Percentiles rank a stretch among this genome's conserved stretches.
These are phyloP conservation scores for Phytophthora idaei DNA, from an alignment of 352 stramenopile species.

Conservation along the genomic window DNA sequence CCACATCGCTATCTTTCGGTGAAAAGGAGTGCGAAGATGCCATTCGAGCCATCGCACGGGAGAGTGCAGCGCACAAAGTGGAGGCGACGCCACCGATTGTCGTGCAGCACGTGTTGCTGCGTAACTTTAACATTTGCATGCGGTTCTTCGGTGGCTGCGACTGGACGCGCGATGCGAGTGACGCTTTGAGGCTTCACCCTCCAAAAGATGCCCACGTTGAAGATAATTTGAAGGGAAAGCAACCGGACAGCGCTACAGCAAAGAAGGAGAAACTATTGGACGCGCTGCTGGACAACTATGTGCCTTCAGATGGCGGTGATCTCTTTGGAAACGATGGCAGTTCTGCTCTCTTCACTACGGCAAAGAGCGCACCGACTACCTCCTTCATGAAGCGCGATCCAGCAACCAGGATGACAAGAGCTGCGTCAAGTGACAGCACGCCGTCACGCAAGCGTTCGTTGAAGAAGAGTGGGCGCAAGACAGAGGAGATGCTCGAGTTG, in stretches of 20 bases:
- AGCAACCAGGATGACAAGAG: constrained; percentile 24
- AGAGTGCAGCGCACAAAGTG: constrained; percentile 58
- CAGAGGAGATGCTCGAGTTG: constrained; percentile 90
- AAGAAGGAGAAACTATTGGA: constrained; percentile 81
- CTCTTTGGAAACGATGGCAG: constrained; percentile 53
- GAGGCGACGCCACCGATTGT: constrained; percentile 60
- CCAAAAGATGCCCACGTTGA: constrained; percentile 4
- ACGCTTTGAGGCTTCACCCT: constrained; percentile 40
- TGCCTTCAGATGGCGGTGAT: constrained; percentile 59
- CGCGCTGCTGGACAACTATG: constrained; percentile 84
- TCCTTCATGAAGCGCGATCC: constrained; percentile 44
- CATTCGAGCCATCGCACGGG: constrained; percentile 71
- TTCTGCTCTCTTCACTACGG: constrained; percentile 47
- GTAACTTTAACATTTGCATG: constrained; percentile 90
- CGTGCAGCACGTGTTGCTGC: constrained; percentile 79
- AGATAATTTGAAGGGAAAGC: constrained; percentile 6
- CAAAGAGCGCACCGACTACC: constrained; percentile 43
- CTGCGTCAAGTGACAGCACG: constrained; percentile 24
- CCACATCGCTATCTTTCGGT: constrained; percentile 85
- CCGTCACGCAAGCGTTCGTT: constrained; percentile 59
- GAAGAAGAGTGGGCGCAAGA: constrained; percentile 86
- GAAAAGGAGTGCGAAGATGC: constrained; percentile 82
- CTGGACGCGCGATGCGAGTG: constrained; percentile 66
- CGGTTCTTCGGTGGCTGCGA: constrained; percentile 88
- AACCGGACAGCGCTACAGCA: constrained; percentile 19